phyloP scores from a whole-genome alignment of 306 rosid species.

The Macrotyloma uniflorum region DNA sequence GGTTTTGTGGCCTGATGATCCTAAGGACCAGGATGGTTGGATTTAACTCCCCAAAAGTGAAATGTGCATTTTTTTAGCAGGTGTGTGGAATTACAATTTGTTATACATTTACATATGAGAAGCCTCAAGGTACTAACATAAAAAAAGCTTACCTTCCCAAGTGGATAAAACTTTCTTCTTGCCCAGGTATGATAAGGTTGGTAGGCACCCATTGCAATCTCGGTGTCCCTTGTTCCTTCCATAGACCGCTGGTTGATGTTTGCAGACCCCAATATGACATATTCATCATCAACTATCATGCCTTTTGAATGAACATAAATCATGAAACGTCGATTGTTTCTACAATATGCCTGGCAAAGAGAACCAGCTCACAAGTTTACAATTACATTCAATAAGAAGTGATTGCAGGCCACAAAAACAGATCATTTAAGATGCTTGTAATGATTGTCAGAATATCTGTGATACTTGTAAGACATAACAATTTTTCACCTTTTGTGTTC shows the following conservation, averaged over 20 bases:
- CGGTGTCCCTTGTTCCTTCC: constrained; percentile 99
- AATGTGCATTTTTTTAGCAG: neutral
- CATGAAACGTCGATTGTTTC: constrained; percentile 86
- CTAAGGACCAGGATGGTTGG: neutral
- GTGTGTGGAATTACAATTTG: neutral
- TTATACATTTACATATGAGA: neutral
- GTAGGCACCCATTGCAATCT: constrained; percentile 97
- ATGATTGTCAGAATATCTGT: neutral
- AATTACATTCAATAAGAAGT: neutral
- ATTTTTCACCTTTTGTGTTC: neutral
- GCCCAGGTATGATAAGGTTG: constrained; percentile 92
- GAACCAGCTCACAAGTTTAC: constrained; percentile 37
- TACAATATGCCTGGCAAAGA: constrained; percentile 67
- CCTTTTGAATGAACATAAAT: constrained; percentile 98
- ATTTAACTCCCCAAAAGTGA: neutral
- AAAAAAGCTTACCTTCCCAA: constrained; percentile 67
- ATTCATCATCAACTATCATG: constrained; percentile 96
- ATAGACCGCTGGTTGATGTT: constrained; percentile 98
- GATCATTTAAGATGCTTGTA: neutral
- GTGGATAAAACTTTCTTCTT: constrained; percentile 60
- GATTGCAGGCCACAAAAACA: neutral
- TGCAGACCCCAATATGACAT: constrained; percentile 90
- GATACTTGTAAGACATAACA: neutral
- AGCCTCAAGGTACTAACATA: constrained; percentile 12
- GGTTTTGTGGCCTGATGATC: neutral